Conservation (phyloP, 2,329 filamentous ascomycete species). For the Trichoderma sp. region DNA sequence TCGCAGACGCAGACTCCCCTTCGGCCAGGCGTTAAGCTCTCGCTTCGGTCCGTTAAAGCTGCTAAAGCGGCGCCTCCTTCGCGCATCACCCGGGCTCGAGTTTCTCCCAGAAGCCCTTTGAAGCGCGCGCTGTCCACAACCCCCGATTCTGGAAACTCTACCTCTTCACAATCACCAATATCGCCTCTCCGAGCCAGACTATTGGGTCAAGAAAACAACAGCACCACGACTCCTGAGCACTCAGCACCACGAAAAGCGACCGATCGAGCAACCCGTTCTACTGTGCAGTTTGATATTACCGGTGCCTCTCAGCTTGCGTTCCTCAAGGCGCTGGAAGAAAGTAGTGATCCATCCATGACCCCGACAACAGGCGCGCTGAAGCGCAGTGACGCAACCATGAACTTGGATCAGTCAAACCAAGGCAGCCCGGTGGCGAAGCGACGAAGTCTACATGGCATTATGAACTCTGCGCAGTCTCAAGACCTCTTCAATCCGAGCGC, state of each 20-base stretch:
- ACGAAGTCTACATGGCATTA: constrained; percentile 78
- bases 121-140: constrained; percentile 75
- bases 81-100: constrained; percentile 64
- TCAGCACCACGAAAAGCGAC: constrained; percentile 33
- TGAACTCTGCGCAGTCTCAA: constrained; percentile 59
- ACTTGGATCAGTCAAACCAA: constrained; percentile 74
- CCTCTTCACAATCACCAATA: constrained; percentile 51
- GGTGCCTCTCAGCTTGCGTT: constrained; percentile 56
- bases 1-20: constrained; percentile 68
- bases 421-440: constrained; percentile 91
- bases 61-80: constrained; percentile 53
- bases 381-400: constrained; percentile 88
- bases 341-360: constrained; percentile 40
- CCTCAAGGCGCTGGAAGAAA: constrained; percentile 56
- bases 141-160: constrained; percentile 70
- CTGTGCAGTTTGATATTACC: constrained; percentile 61
- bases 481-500: constrained; percentile 70
- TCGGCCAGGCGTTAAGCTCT: constrained; percentile 68
- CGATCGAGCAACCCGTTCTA: constrained; percentile 58
- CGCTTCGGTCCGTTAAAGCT: constrained; percentile 64
- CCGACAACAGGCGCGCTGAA: constrained; percentile 77
- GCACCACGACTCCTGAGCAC: constrained; percentile 43
- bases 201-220: constrained; percentile 51
- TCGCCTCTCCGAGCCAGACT: constrained; percentile 43
- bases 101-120: constrained; percentile 78